phyloP scores from a whole-genome alignment of 306 rosid genomes.

The Begonia fuchsioides region DNA sequence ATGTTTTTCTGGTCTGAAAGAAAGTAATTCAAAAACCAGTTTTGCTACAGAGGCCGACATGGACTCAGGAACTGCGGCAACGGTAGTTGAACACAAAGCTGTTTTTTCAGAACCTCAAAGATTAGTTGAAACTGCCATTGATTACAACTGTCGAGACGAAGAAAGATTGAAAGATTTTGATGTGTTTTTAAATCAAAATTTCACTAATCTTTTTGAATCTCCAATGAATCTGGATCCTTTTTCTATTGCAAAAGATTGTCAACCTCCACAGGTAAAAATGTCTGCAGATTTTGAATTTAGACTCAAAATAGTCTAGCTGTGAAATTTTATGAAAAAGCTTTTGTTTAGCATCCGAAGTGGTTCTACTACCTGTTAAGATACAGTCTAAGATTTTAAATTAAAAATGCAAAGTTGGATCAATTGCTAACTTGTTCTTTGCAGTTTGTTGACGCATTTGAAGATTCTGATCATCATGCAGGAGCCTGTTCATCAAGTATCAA shows the following conservation, averaged over 20 bases:
- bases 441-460: constrained; percentile 1
- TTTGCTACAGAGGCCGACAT: no score
- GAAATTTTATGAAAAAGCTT: neutral
- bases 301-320: neutral
- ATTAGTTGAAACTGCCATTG: no score
- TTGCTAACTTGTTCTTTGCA: constrained; percentile 1
- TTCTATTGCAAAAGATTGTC: constrained; percentile 3
- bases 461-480: neutral
- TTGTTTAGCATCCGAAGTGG: neutral
- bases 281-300: no score
- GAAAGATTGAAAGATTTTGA: neutral
- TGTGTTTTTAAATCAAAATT: no score
- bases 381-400: constrained; percentile 2
- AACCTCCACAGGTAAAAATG: constrained; percentile 7
- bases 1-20: constrained; percentile 1
- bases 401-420: neutral
- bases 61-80: no score
- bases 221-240: constrained; percentile 1
- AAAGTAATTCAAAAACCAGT: neutral
- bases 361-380: neutral
- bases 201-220: neutral
- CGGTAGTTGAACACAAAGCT: no score
- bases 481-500: neutral
- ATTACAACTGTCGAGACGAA: neutral
- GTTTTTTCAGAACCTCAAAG: no score